Base-by-base conservation (phyloP, 805 yeast genomes). In the Cyberlindnera lachancei region DNA sequence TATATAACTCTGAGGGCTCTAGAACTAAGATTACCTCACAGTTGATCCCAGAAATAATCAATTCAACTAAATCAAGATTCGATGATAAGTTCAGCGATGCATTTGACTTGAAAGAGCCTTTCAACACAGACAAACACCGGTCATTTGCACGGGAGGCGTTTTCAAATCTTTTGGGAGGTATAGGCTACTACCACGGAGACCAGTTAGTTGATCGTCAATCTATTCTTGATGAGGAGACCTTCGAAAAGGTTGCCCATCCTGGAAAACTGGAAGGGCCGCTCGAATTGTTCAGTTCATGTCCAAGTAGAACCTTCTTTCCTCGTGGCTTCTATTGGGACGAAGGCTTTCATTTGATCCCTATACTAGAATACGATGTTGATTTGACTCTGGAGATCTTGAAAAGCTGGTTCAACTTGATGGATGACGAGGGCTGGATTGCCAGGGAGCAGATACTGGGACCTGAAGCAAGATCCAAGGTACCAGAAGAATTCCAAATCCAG, bases 271-370 rank as follows among this genome's bases (percentile, higher is more conserved):
- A 84, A 48, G 92, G 88, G 0, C 95, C 95, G 2, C 58, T 62
- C 38, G 84, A 79, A 42, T 59, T 92, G 30, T 84, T 87, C 48
- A 72, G 92, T 0, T 66, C 86, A 15, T 92, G 86, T 21, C 98
- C 98, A 3, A 84, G 95, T 30, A 68, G 98, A 32, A 85, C 95
- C 1, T 85, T 84, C 50, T 92, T 92, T 58, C 97, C 98, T 4
- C 70, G 98, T 41, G 98, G 98, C 0, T 92, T 92, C 51, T 86
- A 84, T 52, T 92, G 98, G 98, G 98, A 92, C 58, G 98, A 92
- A 59, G 98, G 98, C 0, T 92, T 92, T 58, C 96, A 90, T 55
- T 63, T 90, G 38, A 63, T 88, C 25, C 94, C 94, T 7, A 62
- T 92, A 23, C 56, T 83, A 45, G 79, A 80, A 29, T 88, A 80